phyloP scores from a whole-genome alignment of 2,329 filamentous ascomycete species.

The Arachnomyces sp. region DNA sequence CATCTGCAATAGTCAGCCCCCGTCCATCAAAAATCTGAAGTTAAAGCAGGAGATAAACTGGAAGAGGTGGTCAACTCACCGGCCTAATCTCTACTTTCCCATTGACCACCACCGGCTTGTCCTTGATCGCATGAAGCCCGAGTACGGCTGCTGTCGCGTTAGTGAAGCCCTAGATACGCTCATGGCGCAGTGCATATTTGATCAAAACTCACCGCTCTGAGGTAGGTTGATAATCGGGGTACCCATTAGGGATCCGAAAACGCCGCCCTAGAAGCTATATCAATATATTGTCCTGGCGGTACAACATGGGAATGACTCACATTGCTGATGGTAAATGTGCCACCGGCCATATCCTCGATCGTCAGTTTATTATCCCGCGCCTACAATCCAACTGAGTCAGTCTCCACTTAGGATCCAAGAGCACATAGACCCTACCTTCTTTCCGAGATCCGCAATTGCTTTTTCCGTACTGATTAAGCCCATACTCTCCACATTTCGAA shows the following conservation, averaged over 20 bases:
- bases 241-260: constrained; percentile 94
- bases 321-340: constrained; percentile 97
- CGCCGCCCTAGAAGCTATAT: constrained; percentile 53
- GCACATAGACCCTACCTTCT: constrained; percentile 57
- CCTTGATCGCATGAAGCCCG: constrained; percentile 93
- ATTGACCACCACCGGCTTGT: constrained; percentile 78
- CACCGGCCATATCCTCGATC: constrained; percentile 98
- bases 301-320: constrained; percentile 29
- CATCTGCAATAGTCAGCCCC: constrained; percentile 57
- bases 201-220: constrained; percentile 54
- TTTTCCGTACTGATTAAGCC: constrained; percentile 85
- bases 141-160: constrained; percentile 53
- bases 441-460: constrained; percentile 84
- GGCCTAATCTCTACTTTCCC: constrained; percentile 92
- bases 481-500: constrained; percentile 83
- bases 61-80: constrained; percentile 33
- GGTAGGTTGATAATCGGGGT: constrained; percentile 98
- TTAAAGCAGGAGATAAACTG: neutral
- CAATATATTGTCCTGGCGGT: constrained; percentile 7
- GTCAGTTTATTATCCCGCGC: constrained; percentile 93
- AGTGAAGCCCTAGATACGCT: constrained; percentile 11
- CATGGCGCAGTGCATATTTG: neutral
- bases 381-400: constrained; percentile 36
- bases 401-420: constrained; percentile 6
- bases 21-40: constrained; percentile 10